Evolutionary conservation across 176 grass and related monocot genomes (phyloP).

Genomic region (Phoenix roebelenii): DNA sequence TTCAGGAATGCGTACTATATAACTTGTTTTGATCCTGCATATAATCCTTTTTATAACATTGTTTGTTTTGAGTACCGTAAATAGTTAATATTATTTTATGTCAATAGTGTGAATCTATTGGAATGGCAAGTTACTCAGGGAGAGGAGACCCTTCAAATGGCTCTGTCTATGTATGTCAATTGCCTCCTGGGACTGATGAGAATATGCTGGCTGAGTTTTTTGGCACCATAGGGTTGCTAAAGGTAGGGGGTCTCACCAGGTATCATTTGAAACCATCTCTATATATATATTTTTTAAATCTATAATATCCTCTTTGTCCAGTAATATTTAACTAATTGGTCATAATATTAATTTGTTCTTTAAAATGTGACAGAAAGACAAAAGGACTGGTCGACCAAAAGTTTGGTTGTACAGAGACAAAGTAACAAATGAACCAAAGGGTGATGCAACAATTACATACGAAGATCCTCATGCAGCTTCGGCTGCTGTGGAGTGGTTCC

Average conservation of each 20-base stretch:
- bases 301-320: not conserved
- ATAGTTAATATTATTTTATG: too few relatives aligned
- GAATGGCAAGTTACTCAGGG: conserved; percentile 43
- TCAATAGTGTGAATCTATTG: too few relatives aligned
- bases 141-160: conserved; percentile 46
- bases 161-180: conserved; percentile 80
- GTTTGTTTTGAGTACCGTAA: too few relatives aligned
- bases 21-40: too few relatives aligned
- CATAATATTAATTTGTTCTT: not conserved
- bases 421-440: conserved; percentile 84
- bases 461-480: conserved; percentile 92
- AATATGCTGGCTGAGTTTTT: conserved; percentile 89
- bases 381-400: conserved; percentile 78
- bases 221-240: conserved; percentile 98
- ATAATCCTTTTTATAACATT: too few relatives aligned
- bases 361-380: conserved; percentile 68
- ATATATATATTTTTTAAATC: conserved; percentile 6
- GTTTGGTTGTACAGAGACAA: conserved; percentile 97
- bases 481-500: conserved; percentile 92
- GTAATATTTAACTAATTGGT: too few relatives aligned
- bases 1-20: too few relatives aligned
- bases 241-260: conserved; percentile 77
- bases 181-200: conserved; percentile 91
- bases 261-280: conserved; percentile 43
- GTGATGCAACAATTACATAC: conserved; percentile 84